Conservation (phyloP, 2,329 filamentous ascomycete species). For the Claviceps capensis region DNA sequence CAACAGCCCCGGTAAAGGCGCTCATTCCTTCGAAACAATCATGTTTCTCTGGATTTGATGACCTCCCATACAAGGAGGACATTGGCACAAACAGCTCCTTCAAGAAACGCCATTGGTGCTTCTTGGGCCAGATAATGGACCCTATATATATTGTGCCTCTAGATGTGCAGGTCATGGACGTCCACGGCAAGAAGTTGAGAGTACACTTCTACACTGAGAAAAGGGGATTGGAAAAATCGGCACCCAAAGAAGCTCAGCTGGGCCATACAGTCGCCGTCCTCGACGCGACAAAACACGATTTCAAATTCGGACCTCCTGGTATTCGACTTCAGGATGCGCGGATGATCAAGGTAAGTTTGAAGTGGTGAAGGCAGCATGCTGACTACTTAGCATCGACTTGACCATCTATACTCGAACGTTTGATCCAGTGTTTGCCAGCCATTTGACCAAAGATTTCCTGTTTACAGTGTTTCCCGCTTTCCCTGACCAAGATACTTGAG, state of each 20-base stretch:
- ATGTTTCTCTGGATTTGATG: not conserved
- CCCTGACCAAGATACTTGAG: not conserved
- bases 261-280: not conserved
- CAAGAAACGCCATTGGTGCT: not conserved
- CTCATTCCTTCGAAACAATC: not conserved
- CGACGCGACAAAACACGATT: not conserved
- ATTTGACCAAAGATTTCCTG: too few species aligned
- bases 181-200: too few species aligned
- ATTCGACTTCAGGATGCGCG: not conserved
- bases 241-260: not conserved
- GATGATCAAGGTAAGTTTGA: not conserved
- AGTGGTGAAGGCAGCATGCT: not conserved
- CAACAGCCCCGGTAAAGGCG: not conserved
- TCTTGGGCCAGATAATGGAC: not conserved
- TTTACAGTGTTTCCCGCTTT: not conserved
- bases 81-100: not conserved
- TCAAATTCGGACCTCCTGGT: not conserved
- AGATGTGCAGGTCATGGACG: too few species aligned
- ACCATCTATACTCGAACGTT: too few species aligned
- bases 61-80: not conserved
- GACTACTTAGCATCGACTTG: too few species aligned
- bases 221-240: not conserved
- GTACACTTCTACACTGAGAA: not conserved
- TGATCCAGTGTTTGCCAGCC: too few species aligned
- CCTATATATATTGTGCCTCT: too few species aligned